These are phyloP conservation scores for Saccharomycopsis microspora DNA, from an alignment of 805 yeast genomes.

Conservation along the genomic window DNA sequence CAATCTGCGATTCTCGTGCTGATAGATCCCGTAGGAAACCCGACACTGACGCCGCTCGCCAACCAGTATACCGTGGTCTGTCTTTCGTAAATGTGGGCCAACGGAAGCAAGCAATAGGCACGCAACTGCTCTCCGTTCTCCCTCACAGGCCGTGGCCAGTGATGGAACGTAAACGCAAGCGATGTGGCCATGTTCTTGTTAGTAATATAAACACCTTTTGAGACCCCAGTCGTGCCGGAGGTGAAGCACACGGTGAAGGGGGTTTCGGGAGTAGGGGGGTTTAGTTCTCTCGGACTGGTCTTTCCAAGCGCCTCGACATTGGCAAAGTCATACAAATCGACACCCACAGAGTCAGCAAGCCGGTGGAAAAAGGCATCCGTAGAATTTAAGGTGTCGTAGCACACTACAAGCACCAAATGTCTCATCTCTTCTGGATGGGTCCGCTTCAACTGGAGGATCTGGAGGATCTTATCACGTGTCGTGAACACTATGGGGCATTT, in stretches of 20 bases:
- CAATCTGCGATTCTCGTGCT: conserved; percentile 39
- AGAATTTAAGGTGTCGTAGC: conserved; percentile 15
- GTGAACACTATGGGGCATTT: conserved; percentile 40
- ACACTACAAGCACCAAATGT: conserved; percentile 14
- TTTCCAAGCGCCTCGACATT: conserved; percentile 23
- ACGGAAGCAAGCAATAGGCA: conserved; percentile 35
- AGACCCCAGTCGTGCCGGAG: conserved; percentile 69
- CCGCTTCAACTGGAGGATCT: conserved; percentile 29
- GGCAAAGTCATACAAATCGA: conserved; percentile 25
- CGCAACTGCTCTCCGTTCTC: conserved; percentile 21
- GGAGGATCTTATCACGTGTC: conserved; percentile 31
- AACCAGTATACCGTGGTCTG: conserved; percentile 29
- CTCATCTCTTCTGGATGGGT: conserved; percentile 10
- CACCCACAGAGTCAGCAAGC: conserved; percentile 13
- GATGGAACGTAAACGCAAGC: conserved; percentile 21
- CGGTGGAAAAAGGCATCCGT: conserved; percentile 4
- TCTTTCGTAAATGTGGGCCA: conserved; percentile 50
- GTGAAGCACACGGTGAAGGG: conserved; percentile 25
- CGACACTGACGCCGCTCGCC: conserved; percentile 31
- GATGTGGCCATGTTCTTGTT: conserved; percentile 41
- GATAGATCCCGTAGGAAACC: conserved; percentile 36
- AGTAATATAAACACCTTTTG: conserved; percentile 64
- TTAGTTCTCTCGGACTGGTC: conserved; percentile 22
- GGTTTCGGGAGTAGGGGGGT: conserved; percentile 21
- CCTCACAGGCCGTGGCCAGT: conserved; percentile 20